Base-by-base conservation (phyloP, 2,329 filamentous ascomycete species). In the Ophiostoma tasmaniense region DNA sequence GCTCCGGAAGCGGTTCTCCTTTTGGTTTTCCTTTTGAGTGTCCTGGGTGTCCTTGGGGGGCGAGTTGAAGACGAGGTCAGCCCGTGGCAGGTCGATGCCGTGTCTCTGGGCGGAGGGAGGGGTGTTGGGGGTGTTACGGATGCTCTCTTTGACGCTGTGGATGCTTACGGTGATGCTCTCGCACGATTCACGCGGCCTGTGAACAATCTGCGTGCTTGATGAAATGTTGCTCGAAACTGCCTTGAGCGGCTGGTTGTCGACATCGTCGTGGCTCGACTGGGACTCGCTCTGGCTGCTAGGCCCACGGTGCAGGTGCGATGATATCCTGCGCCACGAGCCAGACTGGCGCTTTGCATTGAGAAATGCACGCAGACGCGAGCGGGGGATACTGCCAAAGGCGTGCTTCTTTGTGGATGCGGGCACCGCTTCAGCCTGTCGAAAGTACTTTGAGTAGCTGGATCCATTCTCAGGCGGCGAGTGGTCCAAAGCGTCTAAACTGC, bases 261-360 rank as follows among this genome's bases (percentile, higher is more conserved):
- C n/a, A 50, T 66, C 30, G 8, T 11, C 59, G 45, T 55, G 20
- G 17, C 42, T 13, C 20, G 59, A 25, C n/a, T 37, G 25, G 4
- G 50, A 25, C 17, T 37, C 42, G 8, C 37, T 66, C 39, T 50
- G 22, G 37, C 64, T 52, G 20, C 59, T 20, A 6, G 28, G 17
- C 11, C 61, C 30, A 22, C 37, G 35, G 22, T 45, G 64, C 10
- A 45, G 13, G 25, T 35, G 64, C 7, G 64, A 66, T 22, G 64
- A 66, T 1, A 66, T 28, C 52, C 42, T 37, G n/a, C 67, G 67
- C 67, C 67, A 68, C 39, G 67, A 52, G 17, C 59, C 61, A 33
- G 59, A 68, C 17, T 39, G 67, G 17, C 39, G 62, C 42, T 65
- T 68, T 30, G 66, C 66, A 28, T 42, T 35, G 50, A 67, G 13